A percentile compares a stretch with the other conserved stretches of the same genome.
phyloP scores from a whole-genome alignment of 306 rosid species.

The Pterocarpus santalinus region DNA sequence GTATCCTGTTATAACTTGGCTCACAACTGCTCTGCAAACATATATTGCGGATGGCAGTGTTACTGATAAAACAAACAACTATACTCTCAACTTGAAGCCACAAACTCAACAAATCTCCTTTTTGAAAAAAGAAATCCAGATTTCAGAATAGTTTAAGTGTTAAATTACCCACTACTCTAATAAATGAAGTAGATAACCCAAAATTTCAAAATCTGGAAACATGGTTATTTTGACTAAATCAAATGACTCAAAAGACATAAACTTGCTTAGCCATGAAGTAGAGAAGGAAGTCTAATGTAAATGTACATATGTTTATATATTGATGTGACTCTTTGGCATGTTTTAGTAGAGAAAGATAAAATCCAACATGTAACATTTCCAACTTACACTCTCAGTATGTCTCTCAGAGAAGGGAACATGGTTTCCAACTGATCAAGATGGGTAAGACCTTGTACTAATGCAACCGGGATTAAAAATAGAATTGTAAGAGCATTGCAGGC shows the following conservation, averaged over 20 bases:
- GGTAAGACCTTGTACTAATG: constrained; percentile 78
- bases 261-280: not conserved
- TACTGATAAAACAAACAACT: constrained; percentile 9
- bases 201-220: not conserved
- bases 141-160: not conserved
- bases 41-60: not conserved
- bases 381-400: constrained; percentile 71
- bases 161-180: too few species aligned
- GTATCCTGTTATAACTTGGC: constrained; percentile 83
- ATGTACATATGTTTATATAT: not conserved
- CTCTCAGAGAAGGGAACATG: constrained; percentile 72
- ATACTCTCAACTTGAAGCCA: not conserved
- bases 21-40: constrained; percentile 72
- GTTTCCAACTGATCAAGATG: constrained; percentile 72
- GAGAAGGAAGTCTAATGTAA: not conserved
- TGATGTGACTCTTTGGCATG: constrained; percentile 21
- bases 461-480: constrained; percentile 81
- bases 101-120: constrained; percentile 3
- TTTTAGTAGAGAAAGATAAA: constrained; percentile 10
- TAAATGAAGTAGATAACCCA: not conserved
- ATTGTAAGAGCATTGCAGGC: constrained; percentile 66
- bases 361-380: constrained; percentile 34
- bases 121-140: constrained; percentile 11
- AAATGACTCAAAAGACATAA: not conserved
- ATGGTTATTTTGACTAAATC: not conserved